Evolutionary conservation across 2,329 filamentous ascomycete genomes (phyloP).

Genomic region (Cordyceps cicadae): DNA sequence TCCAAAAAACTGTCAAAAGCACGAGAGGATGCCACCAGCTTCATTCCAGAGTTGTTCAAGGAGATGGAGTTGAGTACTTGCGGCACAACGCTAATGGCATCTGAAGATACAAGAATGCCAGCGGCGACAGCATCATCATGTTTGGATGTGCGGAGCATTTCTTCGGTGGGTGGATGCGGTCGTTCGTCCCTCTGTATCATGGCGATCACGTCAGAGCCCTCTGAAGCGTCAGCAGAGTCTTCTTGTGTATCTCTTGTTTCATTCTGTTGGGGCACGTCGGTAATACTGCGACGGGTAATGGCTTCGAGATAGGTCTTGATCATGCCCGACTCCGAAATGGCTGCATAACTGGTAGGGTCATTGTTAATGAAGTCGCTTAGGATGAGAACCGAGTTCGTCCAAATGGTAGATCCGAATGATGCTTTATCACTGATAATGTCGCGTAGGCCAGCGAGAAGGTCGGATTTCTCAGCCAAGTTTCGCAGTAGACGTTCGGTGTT

Average conservation of each 20-base stretch:
- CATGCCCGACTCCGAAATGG: slow-evolving; percentile 88
- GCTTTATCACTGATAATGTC: slow-evolving; percentile 72
- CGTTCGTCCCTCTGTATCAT: slow-evolving; percentile 29
- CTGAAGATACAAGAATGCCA: slow-evolving; percentile 77
- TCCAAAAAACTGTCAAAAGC: slow-evolving; percentile 85
- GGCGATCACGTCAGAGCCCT: slow-evolving; percentile 32
- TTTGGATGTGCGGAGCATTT: slow-evolving; percentile 38
- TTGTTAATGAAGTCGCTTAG: slow-evolving; percentile 97
- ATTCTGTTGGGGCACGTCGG: slow-evolving; percentile 15
- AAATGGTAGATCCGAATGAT: slow-evolving; percentile 84
- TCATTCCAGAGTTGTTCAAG: slow-evolving; percentile 78
- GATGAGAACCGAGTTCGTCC: slow-evolving; percentile 89
- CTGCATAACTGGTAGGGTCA: slow-evolving; percentile 92
- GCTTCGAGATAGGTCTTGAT: slow-evolving; percentile 80
- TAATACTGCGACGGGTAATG: slow-evolving; percentile 51
- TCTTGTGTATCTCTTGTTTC: slow-evolving; percentile 18
- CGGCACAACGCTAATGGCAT: slow-evolving; percentile 81
- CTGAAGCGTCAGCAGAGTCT: slow-evolving; percentile 29
- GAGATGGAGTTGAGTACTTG: slow-evolving; percentile 89
- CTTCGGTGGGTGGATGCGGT: slow-evolving; percentile 45
- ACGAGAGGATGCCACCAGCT: slow-evolving; percentile 73
- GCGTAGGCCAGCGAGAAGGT: slow-evolving; percentile 69
- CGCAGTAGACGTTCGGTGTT: slow-evolving; percentile 85
- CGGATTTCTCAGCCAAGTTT: slow-evolving; percentile 89
- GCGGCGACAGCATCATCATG: slow-evolving; percentile 41